Conservation (phyloP, 2,329 filamentous ascomycete genomes). For the Hymenoscyphus fructigenus region DNA sequence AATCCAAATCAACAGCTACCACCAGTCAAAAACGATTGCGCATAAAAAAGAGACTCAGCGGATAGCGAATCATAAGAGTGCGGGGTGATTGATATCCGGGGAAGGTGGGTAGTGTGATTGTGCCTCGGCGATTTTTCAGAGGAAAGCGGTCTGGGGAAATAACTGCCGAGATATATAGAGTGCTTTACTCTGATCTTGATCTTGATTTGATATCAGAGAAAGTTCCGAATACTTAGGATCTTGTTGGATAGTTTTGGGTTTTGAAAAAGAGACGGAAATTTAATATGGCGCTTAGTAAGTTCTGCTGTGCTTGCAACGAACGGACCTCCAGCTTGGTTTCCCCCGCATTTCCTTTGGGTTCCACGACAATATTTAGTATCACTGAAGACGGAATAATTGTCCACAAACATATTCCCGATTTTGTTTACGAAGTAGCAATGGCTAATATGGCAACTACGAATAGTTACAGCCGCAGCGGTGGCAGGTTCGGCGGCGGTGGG, state of each 20-base stretch:
- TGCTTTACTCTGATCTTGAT: too few relatives aligned
- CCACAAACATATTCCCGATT: neutral
- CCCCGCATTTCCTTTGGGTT: neutral
- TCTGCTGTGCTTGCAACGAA: neutral
- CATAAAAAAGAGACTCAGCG: neutral
- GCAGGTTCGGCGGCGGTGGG: conserved; percentile 46
- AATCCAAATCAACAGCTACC: neutral
- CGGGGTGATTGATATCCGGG: neutral
- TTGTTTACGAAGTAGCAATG: neutral
- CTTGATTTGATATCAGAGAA: neutral
- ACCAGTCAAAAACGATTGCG: neutral
- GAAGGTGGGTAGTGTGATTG: too few relatives aligned
- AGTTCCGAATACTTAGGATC: neutral
- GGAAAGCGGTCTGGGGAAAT: too few relatives aligned
- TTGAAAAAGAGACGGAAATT: neutral
- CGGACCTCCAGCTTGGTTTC: neutral
- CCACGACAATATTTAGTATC: neutral
- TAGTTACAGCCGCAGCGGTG: conserved; percentile 30
- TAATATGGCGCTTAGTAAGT: neutral
- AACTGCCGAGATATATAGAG: too few relatives aligned
- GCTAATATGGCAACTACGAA: conserved; percentile 19
- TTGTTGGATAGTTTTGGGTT: neutral
- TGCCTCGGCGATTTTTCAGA: too few relatives aligned
- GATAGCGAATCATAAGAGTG: neutral
- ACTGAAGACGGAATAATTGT: neutral